Evolutionary conservation across 208 protist species (phyloP).

Genomic region (Trypanosoma platydactyli): DNA sequence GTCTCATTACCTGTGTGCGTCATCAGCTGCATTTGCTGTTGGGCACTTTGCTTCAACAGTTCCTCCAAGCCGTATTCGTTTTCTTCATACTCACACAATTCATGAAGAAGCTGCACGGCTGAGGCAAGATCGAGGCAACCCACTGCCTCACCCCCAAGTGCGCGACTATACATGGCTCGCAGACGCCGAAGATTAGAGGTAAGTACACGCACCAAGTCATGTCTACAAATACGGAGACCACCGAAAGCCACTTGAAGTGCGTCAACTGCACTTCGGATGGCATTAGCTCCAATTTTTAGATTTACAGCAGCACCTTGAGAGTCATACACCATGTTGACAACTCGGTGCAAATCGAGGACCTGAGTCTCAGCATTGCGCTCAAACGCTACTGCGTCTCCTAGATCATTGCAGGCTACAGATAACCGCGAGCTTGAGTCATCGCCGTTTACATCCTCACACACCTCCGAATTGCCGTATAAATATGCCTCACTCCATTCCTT

Average conservation of each 20-base stretch:
- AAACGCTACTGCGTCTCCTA: slow-evolving; percentile 76
- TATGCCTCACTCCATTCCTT: slow-evolving; percentile 30
- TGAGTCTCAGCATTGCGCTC: slow-evolving; percentile 78
- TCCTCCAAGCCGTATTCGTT: slow-evolving; percentile 40
- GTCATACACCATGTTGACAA: slow-evolving; percentile 84
- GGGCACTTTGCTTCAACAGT: slow-evolving; percentile 27
- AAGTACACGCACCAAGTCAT: slow-evolving; percentile 70
- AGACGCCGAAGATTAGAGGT: slow-evolving; percentile 74
- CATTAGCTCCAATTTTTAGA: slow-evolving; percentile 75
- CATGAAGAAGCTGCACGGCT: slow-evolving; percentile 49
- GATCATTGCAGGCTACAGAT: slow-evolving; percentile 25
- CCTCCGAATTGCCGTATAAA: neutral
- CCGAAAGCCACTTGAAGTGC: slow-evolving; percentile 55
- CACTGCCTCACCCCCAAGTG: slow-evolving; percentile 43
- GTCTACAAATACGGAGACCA: slow-evolving; percentile 53
- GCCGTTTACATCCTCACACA: neutral
- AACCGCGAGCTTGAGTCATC: slow-evolving; percentile 29
- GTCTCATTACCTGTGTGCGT: neutral
- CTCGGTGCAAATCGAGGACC: slow-evolving; percentile 68
- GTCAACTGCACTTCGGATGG: slow-evolving; percentile 59
- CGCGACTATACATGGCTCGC: slow-evolving; percentile 62
- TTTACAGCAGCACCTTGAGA: slow-evolving; percentile 63
- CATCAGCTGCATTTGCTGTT: neutral
- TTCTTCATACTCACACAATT: slow-evolving; percentile 85
- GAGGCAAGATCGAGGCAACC: slow-evolving; percentile 39